Evolutionary conservation across 495 filamentous ascomycete species (phyloP), one percentile per base, ranked within the genome.

Genomic region (Bacidia rubella): DNA sequence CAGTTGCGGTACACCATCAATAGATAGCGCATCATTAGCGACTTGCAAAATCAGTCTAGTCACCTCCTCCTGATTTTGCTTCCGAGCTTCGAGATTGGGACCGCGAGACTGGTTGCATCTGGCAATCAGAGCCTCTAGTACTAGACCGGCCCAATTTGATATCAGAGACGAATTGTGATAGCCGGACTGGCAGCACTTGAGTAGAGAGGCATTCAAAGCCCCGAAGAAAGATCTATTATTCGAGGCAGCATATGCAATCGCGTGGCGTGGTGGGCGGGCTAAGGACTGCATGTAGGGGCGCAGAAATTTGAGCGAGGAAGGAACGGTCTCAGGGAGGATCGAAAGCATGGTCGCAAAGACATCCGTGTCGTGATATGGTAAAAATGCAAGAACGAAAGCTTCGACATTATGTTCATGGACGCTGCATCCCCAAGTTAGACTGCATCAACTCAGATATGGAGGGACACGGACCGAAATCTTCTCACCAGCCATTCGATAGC

Each of bases 401-500:
- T 75, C 70, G 0, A 87, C 90, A 62, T 96, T 97, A 62, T 86
- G 81, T 62, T 96, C 87, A 63, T 97, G 92, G 24, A 92, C 72
- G 53, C 92, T 95, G 56, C 29, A n/a, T 29, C n/a, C n/a, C n/a
- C n/a, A n/a, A n/a, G n/a, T 17, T 1, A 17, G 52, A 9, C 24
- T 56, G 76, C 61, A 77, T 71, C 52, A 54, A 32, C 19, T 53
- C n/a, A n/a, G n/a, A n/a, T n/a, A n/a, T n/a, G n/a, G n/a, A n/a
- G n/a, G n/a, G n/a, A n/a, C n/a, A 57, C 75, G 24, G 70, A 96
- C 90, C 87, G 77, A 57, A 97, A 99, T 54, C 89, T 75, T 61
- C 92, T 73, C 26, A 99, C 74, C 21, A 96, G 74, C 92, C 92
- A 99, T 69, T 99, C 93, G 27, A 96, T 72, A 3, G 88, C 86